Percentiles rank a stretch among this genome's conserved stretches.
Evolutionary conservation across 768 basidiomycete genomes (phyloP).

Genomic region (Rhodotorula paludigena): DNA sequence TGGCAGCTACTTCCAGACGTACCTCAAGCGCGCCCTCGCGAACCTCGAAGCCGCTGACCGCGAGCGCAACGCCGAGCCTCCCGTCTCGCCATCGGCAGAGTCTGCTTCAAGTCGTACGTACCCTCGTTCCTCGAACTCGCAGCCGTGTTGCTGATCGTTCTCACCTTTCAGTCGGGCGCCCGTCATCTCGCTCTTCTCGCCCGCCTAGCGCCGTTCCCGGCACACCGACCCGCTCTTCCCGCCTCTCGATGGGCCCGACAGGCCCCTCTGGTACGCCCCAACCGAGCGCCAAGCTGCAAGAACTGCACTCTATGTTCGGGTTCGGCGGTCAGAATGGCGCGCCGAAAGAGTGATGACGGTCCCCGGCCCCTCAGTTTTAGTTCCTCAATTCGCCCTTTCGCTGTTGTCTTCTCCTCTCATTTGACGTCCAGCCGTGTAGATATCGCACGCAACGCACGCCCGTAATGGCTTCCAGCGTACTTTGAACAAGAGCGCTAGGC

Average conservation of each 20-base stretch:
- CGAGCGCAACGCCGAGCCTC: slow-evolving; percentile 13
- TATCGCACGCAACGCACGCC: too few species aligned
- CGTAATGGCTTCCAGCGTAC: too few species aligned
- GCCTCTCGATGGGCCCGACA: neutral
- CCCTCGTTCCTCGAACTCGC: neutral
- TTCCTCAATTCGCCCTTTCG: neutral
- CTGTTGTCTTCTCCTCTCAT: too few species aligned
- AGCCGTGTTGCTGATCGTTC: neutral
- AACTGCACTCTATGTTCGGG: slow-evolving; percentile 3
- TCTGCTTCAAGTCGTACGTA: neutral
- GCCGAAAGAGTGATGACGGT: too few species aligned
- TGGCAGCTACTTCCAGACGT: slow-evolving; percentile 82
- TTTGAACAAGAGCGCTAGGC: too few species aligned
- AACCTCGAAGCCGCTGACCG: slow-evolving; percentile 82
- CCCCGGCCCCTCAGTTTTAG: too few species aligned
- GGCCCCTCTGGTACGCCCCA: neutral
- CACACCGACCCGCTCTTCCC: neutral
- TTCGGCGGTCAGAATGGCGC: neutral
- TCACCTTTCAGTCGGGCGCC: neutral
- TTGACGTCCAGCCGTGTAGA: too few species aligned
- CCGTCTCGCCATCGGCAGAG: slow-evolving; percentile 8
- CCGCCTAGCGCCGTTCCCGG: neutral
- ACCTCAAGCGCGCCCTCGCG: slow-evolving; percentile 79
- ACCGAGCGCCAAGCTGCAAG: neutral
- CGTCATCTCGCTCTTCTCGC: neutral